phyloP scores from a whole-genome alignment of 2,329 filamentous ascomycete species.

The Xylariaceae sp. region DNA sequence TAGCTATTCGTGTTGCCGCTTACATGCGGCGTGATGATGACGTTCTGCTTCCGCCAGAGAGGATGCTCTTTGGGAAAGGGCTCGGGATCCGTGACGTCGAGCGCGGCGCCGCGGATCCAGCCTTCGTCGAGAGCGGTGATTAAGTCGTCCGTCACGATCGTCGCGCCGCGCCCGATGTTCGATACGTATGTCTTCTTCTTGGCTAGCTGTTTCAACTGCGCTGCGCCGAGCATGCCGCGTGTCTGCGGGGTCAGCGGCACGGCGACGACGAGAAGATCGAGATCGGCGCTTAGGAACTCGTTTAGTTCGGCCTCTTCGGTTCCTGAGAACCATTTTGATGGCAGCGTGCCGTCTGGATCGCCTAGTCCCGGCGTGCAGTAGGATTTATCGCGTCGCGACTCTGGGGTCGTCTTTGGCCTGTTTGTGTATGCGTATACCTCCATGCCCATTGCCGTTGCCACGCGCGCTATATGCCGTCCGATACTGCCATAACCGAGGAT shows the following conservation, averaged over 20 bases:
- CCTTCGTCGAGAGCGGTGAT: constrained; percentile 47
- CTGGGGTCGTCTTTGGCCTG: constrained; percentile 54
- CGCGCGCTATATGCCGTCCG: constrained; percentile 42
- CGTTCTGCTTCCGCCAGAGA: constrained; percentile 60
- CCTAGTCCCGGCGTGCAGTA: constrained; percentile 62
- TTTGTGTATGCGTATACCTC: constrained; percentile 66
- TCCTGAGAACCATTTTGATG: constrained; percentile 41
- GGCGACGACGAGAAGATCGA: constrained; percentile 42
- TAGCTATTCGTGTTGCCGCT: constrained; percentile 31
- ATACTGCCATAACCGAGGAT: constrained; percentile 45
- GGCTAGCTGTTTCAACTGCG: constrained; percentile 37
- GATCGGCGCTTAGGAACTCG: constrained; percentile 40
- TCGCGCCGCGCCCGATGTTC: constrained; percentile 58
- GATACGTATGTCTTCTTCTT: constrained; percentile 49
- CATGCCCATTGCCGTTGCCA: constrained; percentile 59
- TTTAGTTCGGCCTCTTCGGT: constrained; percentile 33
- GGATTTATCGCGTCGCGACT: constrained; percentile 53
- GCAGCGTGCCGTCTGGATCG: constrained; percentile 40
- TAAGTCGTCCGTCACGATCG: constrained; percentile 43
- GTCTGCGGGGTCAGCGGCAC: constrained; percentile 41
- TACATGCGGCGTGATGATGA: constrained; percentile 46
- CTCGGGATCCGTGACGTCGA: constrained; percentile 69
- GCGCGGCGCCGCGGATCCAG: constrained; percentile 51
- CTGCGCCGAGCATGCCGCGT: constrained; percentile 39
- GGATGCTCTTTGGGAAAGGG: constrained; percentile 58